A percentile compares a stretch with the other conserved stretches of the same genome.
Evolutionary conservation across 2,329 filamentous ascomycete species (phyloP).

Genomic region (Colletotrichum plurivorum): DNA sequence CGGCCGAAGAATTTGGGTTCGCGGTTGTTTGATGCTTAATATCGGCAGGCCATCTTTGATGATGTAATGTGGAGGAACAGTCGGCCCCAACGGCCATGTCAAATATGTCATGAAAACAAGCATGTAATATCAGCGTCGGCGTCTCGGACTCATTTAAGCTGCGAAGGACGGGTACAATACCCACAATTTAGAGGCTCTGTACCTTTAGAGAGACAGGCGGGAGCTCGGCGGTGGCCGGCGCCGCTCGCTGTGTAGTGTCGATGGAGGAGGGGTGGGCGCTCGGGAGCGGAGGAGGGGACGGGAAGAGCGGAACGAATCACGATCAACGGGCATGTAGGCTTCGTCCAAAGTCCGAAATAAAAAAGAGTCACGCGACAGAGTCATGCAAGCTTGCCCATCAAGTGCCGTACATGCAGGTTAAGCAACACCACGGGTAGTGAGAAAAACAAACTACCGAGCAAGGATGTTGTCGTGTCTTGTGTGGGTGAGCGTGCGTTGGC

Average conservation of each 20-base stretch:
- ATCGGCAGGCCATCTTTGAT: constrained; percentile 1
- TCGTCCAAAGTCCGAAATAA: constrained; percentile 28
- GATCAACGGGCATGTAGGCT: constrained; percentile 25
- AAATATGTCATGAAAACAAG: constrained; percentile 16
- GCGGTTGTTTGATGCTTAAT: constrained; percentile 11
- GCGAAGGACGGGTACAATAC: constrained; percentile 27
- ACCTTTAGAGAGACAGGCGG: neutral
- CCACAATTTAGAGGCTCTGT: constrained; percentile 24
- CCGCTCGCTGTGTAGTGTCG: neutral
- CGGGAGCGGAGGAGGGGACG: constrained; percentile 19
- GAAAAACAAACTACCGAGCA: constrained; percentile 22
- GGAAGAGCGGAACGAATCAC: constrained; percentile 36
- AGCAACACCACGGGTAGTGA: neutral
- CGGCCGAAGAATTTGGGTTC: constrained; percentile 17
- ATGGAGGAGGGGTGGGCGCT: neutral
- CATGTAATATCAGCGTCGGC: constrained; percentile 40
- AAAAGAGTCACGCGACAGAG: constrained; percentile 34
- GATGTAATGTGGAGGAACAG: constrained; percentile 30
- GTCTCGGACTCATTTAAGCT: constrained; percentile 36
- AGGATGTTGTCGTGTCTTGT: constrained; percentile 5
- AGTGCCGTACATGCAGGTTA: constrained; percentile 9
- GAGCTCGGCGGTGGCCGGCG: constrained; percentile 5
- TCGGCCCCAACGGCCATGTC: constrained; percentile 25
- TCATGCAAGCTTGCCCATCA: constrained; percentile 23
- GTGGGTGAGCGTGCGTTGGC: constrained; percentile 9